Conservation (phyloP, 768 basidiomycete species). For the Mycena olivaceomarginata region DNA sequence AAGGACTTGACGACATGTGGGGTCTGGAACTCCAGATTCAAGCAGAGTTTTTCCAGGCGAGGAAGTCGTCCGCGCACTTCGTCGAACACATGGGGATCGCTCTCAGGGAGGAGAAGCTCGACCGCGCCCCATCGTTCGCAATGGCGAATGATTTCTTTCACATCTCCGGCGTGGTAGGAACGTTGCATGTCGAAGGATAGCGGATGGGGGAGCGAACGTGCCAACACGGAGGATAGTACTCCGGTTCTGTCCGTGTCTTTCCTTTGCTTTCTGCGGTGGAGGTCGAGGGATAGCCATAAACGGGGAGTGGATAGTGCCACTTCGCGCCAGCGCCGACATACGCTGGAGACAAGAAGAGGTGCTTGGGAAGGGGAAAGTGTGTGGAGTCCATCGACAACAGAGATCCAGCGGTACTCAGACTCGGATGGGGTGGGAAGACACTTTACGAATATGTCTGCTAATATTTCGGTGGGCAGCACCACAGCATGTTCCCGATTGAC, state of each 20-base stretch:
- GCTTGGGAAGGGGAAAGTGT: not conserved
- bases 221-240: not conserved
- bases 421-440: not conserved
- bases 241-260: not conserved
- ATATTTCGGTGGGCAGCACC: not conserved
- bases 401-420: not conserved
- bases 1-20: slow-evolving; percentile 3
- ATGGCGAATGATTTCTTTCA: slow-evolving; percentile 15
- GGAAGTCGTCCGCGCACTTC: slow-evolving; percentile 11
- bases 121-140: slow-evolving; percentile 24
- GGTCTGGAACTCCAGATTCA: not conserved
- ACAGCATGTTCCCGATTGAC: no score
- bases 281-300: not conserved
- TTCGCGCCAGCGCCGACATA: slow-evolving; percentile 18
- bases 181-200: not conserved
- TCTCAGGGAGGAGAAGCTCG: not conserved
- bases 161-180: no score
- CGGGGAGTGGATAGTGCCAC: slow-evolving; percentile 4
- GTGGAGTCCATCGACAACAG: not conserved
- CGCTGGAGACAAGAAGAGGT: slow-evolving; percentile 9
- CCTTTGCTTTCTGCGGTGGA: not conserved
- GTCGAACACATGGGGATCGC: not conserved
- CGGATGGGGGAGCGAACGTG: not conserved
- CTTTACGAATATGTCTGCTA: slow-evolving; percentile 11
- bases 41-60: slow-evolving; percentile 9